Percentiles rank a stretch among this genome's conserved stretches.
phyloP scores from a whole-genome alignment of 257 asterid genomes.

The Przewalskia tangutica region DNA sequence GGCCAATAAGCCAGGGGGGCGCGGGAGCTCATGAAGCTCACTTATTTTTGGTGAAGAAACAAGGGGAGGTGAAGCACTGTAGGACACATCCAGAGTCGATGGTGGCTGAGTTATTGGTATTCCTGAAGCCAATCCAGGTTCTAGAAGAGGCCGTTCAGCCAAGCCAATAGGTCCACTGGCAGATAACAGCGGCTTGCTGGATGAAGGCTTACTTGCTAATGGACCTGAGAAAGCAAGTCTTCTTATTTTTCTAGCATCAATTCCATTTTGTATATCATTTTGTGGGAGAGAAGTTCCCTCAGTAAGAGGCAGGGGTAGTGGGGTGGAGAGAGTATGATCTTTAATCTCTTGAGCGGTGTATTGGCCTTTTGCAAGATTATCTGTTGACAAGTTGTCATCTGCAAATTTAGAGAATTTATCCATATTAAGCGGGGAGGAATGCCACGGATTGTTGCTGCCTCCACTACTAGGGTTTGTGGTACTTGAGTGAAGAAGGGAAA shows the following conservation, averaged over 20 bases:
- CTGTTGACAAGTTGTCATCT: slow-evolving; percentile 33
- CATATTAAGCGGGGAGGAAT: slow-evolving; percentile 70
- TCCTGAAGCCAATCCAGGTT: slow-evolving; percentile 38
- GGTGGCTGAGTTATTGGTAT: slow-evolving; percentile 36
- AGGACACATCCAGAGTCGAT: slow-evolving; percentile 32
- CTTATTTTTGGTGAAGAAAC: slow-evolving; percentile 69
- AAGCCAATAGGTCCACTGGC: slow-evolving; percentile 51
- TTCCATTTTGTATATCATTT: slow-evolving; percentile 36
- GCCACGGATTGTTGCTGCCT: slow-evolving; percentile 56
- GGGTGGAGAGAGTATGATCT: slow-evolving; percentile 44
- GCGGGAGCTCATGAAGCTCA: slow-evolving; percentile 97
- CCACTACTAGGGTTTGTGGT: slow-evolving; percentile 19
- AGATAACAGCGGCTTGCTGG: slow-evolving; percentile 39
- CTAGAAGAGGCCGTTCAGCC: slow-evolving; percentile 36
- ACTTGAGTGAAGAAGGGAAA: slow-evolving; percentile 25
- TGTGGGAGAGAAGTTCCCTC: slow-evolving; percentile 42
- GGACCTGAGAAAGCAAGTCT: slow-evolving; percentile 87
- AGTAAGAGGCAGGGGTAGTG: slow-evolving; percentile 58
- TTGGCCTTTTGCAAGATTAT: slow-evolving; percentile 30
- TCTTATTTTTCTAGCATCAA: slow-evolving; percentile 34
- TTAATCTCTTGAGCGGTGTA: slow-evolving; percentile 31
- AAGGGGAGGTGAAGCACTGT: slow-evolving; percentile 53
- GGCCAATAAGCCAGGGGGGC: slow-evolving; percentile 71
- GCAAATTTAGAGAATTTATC: slow-evolving; percentile 39
- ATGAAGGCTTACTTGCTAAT: slow-evolving; percentile 59